These are phyloP conservation scores for Ceriops tagal DNA, from an alignment of 345 rosid species.

Conservation along the genomic window DNA sequence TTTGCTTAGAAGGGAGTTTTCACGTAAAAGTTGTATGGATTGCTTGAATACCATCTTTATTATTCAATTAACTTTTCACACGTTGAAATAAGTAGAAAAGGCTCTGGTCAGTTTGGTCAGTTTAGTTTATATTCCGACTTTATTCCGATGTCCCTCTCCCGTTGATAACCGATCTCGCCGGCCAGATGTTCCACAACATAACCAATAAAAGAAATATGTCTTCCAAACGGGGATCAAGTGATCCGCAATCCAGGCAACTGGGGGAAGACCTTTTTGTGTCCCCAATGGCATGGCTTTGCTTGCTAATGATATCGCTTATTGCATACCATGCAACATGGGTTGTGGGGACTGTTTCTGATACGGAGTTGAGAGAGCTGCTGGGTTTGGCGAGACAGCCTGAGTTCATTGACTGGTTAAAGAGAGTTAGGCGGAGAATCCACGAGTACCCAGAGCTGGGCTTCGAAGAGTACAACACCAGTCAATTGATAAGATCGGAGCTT, in stretches of 20 bases:
- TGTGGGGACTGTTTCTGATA: not conserved
- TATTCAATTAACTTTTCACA: no score
- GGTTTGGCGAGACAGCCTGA: slow-evolving; percentile 35
- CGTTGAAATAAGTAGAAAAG: no score
- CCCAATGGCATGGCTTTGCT: slow-evolving; percentile 5
- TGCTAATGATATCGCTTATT: slow-evolving; percentile 1
- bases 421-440: slow-evolving; percentile 42
- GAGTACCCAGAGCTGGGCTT: slow-evolving; percentile 49
- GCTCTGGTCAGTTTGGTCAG: no score
- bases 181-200: no score
- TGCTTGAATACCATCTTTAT: no score
- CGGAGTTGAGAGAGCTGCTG: slow-evolving; percentile 26
- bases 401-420: slow-evolving; percentile 41
- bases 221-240: no score
- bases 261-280: not conserved
- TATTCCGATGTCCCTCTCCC: no score
- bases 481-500: slow-evolving; percentile 37
- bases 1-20: no score
- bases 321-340: slow-evolving; percentile 1
- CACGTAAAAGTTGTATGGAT: no score
- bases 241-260: not conserved
- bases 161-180: no score
- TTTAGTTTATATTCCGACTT: no score
- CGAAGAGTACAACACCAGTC: slow-evolving; percentile 41
- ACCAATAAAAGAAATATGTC: no score